Base-by-base conservation (phyloP, 805 yeast genomes). In the Yarrowia sp. region DNA sequence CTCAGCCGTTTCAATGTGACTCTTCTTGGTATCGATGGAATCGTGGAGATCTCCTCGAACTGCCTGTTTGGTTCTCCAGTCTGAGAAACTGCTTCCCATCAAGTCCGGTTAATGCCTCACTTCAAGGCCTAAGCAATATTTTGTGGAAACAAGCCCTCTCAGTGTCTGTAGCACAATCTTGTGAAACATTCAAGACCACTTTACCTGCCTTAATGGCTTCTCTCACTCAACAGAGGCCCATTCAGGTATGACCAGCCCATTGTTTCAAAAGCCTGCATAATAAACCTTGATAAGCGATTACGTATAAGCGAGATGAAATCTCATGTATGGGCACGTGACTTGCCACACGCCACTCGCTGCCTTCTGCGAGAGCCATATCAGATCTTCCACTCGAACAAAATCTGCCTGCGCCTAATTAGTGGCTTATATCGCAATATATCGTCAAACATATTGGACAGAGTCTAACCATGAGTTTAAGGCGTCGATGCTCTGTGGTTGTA, bases 271-370 rank as follows among this genome's bases (percentile, higher is more conserved):
- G 6, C 31, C n/a, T 44, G 51, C 51, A 44, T 13, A 4, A 8
- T n/a, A 44, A 44, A 44, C 51, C 51, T 44, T 44, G 51, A 44
- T 44, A 44, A 44, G 51, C 51, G 51, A 44, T 25, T 24, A 25
- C 22, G 35, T 44, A 42, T 44, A 27, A 44, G 51, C 51, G 51
- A 44, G 19, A 44, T 44, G 51, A 44, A 44, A 27, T 27, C 27
- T 27, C 35, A 44, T 44, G 51, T 44, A 44, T 18, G 3, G 12
- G 10, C 35, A 44, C 51, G 51, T 44, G 51, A 42, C 33, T n/a
- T n/a, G 2, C 6, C 7, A 16, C 9, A 24, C 46, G 32, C 10
- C 31, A 24, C 2, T 16, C 10, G 16, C 24, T 25, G 29, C 29
- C 29, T 27, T 27, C 29, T 9, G 29, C 12, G 4, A 27, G 4